Percentiles rank a stretch among this genome's conserved stretches.
phyloP scores from a whole-genome alignment of 2,329 filamentous ascomycete genomes.

The Epichloe hybrida region DNA sequence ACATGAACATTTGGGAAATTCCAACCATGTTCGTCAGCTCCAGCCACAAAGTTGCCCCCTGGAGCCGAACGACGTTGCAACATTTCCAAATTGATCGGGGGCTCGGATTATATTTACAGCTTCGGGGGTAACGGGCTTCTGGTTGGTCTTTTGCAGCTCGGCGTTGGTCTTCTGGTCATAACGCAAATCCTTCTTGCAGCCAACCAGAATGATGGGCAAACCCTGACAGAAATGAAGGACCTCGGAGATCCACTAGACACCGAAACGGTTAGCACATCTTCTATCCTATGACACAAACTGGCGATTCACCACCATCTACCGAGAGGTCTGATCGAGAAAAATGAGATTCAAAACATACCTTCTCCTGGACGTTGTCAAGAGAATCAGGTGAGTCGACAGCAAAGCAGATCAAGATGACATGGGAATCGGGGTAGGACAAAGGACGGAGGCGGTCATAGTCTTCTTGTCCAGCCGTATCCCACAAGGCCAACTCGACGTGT shows the following conservation, averaged over 20 bases:
- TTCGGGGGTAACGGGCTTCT: conserved; percentile 94
- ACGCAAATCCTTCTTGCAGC: conserved; percentile 98
- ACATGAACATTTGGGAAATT: neutral
- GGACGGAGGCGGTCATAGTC: conserved; percentile 99
- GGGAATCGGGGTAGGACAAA: conserved; percentile 96
- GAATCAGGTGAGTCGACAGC: conserved; percentile 97
- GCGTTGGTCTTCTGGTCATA: conserved; percentile 87
- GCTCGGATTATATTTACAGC: conserved; percentile 54
- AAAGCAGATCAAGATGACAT: conserved; percentile 99
- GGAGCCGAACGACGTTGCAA: neutral
- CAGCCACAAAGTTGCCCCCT: neutral
- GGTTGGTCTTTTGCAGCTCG: conserved; percentile 63
- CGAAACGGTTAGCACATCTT: conserved; percentile 30
- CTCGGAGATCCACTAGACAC: conserved; percentile 88
- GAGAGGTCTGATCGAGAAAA: neutral
- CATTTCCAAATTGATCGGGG: neutral
- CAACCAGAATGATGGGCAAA: conserved; percentile 95
- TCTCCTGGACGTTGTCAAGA: conserved; percentile 99
- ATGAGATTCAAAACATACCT: conserved; percentile 47
- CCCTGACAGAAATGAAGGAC: conserved; percentile 99
- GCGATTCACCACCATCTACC: neutral
- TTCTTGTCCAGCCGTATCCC: conserved; percentile 99
- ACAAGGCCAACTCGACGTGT: conserved; percentile 97
- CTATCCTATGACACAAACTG: neutral
- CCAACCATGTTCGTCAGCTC: neutral